These are phyloP conservation scores for Rhytidiadelphus loreus DNA, from an alignment of 225 moss, liverwort and hornwort species.

Conservation along the genomic window DNA sequence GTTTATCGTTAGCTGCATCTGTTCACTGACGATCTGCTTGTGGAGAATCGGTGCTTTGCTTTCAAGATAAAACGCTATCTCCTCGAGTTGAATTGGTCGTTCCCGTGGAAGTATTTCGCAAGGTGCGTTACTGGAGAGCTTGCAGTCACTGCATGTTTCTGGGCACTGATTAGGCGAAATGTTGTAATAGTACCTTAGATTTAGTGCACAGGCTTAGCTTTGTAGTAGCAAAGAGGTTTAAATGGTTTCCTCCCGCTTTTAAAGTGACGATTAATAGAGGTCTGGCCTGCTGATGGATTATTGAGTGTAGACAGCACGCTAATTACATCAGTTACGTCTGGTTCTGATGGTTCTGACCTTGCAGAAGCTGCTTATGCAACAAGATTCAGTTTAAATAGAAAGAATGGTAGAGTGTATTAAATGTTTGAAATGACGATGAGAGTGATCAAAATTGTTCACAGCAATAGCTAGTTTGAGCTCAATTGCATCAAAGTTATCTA, in stretches of 20 bases:
- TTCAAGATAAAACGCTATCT: not conserved
- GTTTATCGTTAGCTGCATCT: not conserved
- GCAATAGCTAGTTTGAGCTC: not conserved
- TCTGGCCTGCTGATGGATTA: not conserved
- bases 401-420: not conserved
- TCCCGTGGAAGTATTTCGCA: not conserved
- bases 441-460: slow-evolving; percentile 1
- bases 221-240: not conserved
- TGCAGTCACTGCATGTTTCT: not conserved
- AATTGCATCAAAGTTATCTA: not conserved
- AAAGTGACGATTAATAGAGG: not conserved
- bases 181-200: not conserved
- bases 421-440: not conserved
- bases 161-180: not conserved
- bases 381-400: not conserved
- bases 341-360: not conserved
- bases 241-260: not conserved
- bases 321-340: not conserved
- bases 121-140: not conserved
- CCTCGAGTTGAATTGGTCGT: not conserved
- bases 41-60: not conserved
- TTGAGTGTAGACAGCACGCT: not conserved
- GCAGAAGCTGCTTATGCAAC: not conserved
- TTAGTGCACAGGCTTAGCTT: not conserved
- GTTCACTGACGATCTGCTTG: not conserved